Base-by-base conservation (phyloP, 345 rosid genomes). In the Murraya koenigii region DNA sequence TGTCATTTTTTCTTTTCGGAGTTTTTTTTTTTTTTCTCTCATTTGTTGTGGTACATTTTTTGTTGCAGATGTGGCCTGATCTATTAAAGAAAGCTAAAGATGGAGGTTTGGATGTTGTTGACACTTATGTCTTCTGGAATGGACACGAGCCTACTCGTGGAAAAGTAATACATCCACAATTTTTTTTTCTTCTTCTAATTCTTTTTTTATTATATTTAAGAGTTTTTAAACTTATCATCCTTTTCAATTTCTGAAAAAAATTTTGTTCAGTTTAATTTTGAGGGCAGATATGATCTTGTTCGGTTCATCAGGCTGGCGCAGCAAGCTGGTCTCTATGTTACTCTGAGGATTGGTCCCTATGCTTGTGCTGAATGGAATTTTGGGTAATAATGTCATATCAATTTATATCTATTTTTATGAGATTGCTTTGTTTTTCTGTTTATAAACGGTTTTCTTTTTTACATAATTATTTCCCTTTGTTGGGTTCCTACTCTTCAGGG, bases 291-390 rank as follows among this genome's bases (percentile, higher is more conserved):
- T 80, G 97, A 96, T 89, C 82, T 96, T 76, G 95, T 96, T 69
- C 83, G 78, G 86, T 96, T 96, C 83, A 71, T 96, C 75, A 94
- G 90, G 89, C 81, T 91, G 81, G 91, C 86, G 30, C 90, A 96
- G 39, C 88, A 92, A 84, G 97, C 97, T 58, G 99, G 99, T 32
- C 97, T 96, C 60, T 89, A 87, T 80, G 92, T 88, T 81, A 87
- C 93, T 88, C 98, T 96, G 83, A 86, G 99, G 77, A 90, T 96
- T 79, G 99, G 99, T 47, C 99, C 99, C 76, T 96, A 86, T 81
- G 86, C 89, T 55, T 96, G 99, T 82, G 99, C 94, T 28, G 97
- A 96, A 80, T 96, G 99, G 99, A 96, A 94, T 71, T 96, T 90
- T 66, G 99, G 99, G 99, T 96, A 86, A 79, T 36, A 23, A 20